These are phyloP conservation scores for Dryas alaskensis DNA, from an alignment of 306 rosid species.

Conservation along the genomic window DNA sequence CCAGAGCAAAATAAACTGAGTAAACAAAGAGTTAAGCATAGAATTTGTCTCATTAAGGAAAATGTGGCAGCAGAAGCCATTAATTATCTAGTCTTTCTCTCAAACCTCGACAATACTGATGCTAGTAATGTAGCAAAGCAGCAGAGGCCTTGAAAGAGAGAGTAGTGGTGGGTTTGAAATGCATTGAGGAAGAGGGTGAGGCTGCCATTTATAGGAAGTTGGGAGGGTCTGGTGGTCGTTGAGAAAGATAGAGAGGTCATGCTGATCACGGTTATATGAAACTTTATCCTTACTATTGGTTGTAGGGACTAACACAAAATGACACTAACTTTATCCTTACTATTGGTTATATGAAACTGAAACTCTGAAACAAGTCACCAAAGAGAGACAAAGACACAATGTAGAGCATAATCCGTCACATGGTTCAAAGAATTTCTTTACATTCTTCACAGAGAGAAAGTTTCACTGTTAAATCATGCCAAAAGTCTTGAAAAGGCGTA, in stretches of 20 bases:
- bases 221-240: not conserved
- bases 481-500: slow-evolving; percentile 27
- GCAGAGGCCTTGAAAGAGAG: not conserved
- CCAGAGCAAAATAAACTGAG: slow-evolving; percentile 28
- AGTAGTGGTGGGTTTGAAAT: slow-evolving; percentile 1
- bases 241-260: not conserved
- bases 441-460: not conserved
- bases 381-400: not conserved
- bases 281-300: slow-evolving; percentile 25
- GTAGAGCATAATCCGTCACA: slow-evolving; percentile 5
- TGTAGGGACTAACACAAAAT: not conserved
- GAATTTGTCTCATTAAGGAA: slow-evolving; percentile 15
- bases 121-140: not conserved
- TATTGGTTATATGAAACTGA: slow-evolving; percentile 17
- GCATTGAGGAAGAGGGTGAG: not conserved
- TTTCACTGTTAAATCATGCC: slow-evolving; percentile 12
- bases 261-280: slow-evolving; percentile 44
- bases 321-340: slow-evolving; percentile 17
- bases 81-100: not conserved
- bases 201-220: slow-evolving; percentile 45
- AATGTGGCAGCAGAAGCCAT: slow-evolving; percentile 35
- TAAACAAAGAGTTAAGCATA: slow-evolving; percentile 33
- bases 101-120: not conserved
- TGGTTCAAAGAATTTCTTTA: not conserved
- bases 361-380: not conserved